Base-by-base conservation (phyloP, 306 rosid species). In the Bauhinia variegata region DNA sequence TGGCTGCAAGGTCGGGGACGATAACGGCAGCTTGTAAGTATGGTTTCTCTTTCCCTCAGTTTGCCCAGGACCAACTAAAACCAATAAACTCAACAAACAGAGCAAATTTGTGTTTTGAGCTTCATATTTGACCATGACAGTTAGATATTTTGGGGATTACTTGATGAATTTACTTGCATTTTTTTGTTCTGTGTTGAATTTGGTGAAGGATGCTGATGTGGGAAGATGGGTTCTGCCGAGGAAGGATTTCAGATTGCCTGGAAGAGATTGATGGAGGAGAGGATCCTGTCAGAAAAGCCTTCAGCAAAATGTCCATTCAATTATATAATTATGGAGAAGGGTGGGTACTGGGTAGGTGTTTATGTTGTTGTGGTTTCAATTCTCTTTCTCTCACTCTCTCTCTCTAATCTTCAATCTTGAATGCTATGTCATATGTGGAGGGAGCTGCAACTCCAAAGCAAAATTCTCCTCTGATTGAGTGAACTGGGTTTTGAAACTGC, bases 271-370 rank as follows among this genome's bases (percentile, higher is more conserved):
- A 87, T 46, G 92, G 96, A 55, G 92, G 96, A 55, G 99, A 95
- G 68, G 97, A 95, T 81, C 91, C 89, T 52, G 97, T 95, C 51
- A 86, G 97, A 63, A 95, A 87, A 70, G 79, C 92, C 73, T 95
- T 95, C 92, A 86, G 99, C 97, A 95, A 90, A 61, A 95, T 95
- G 99, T 95, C 99, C 64, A 95, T 95, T 86, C 99, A 95, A 78
- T 68, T 95, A 72, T 95, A 95, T 91, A 95, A 95, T 85, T 95
- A 95, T 80, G 99, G 99, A 91, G 99, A 95, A 91, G 99, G 99
- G 99, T 95, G 97, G 97, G 99, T 95, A 85, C 95, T 92, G 87
- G 95, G 99, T 95, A 95, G 87, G 97, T 85, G 82, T 81, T 81
- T 70, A 4, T 67, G 63, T 61, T 42, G 60, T 71, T 73, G 53